Evolutionary conservation across 139 green algal species (phyloP), one percentile per base, ranked within the genome.

Genomic region (Coelastrella sp.): DNA sequence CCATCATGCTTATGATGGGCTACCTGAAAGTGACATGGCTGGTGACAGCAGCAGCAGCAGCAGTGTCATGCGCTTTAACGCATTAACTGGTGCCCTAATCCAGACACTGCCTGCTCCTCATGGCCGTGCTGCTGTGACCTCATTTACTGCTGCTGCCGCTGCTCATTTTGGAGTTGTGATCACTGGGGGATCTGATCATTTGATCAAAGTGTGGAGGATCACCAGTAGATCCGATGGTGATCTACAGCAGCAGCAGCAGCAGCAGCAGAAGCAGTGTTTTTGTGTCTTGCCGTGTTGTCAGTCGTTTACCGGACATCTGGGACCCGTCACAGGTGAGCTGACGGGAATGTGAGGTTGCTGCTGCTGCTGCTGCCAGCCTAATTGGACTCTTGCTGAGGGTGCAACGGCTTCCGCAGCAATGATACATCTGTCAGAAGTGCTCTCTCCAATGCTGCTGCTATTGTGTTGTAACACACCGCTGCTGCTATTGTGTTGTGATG

Each of bases 231-330:
- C 50, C 50, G 53, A 19, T 74, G 76, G 34, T 41, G 76, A 5
- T 84, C 21, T 51, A 48, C 37, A 43, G 62, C 62, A 69, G 62
- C 67, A 76, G 73, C 73, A 81, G 73, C 41, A 79, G 71, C 71
- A 43, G 27, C 71, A 79, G n/a, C 71, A 63, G 5, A 35, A 32
- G 59, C 35, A 83, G 51, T 34, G 53, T 50, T 32, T 71, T 50
- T 50, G 34, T 5, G 32, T n/a, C 9, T 19, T 87, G 64, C 62
- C 57, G 11, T 7, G 32, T 0, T 48, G 67, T 40, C 87, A 92
- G 76, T 90, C 69, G 38, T 92, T 92, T 40, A 63, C 81, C 3
- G 89, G 87, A 3, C 90, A 93, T 63, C 37, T 66, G 40, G 86
- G 83, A 8, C 35, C 67, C 27, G 79, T 93, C 30, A 85, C 41